phyloP scores from a whole-genome alignment of 164 flowering plant species.

The Hamamelis virginiana region DNA sequence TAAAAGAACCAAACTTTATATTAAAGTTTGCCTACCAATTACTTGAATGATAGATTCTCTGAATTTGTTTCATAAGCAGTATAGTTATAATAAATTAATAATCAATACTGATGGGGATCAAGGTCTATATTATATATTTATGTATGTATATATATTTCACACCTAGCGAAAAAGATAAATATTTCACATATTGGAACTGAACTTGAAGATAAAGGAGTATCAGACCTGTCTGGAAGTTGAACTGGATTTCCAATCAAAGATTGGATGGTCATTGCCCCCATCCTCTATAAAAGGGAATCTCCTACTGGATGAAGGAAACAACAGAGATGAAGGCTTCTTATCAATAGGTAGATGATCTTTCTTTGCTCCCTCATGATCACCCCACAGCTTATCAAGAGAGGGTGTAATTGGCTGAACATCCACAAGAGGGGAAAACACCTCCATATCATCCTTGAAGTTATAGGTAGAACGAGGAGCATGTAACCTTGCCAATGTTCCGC shows the following conservation, averaged over 20 bases:
- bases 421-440: conserved; percentile 93
- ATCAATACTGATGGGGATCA: not conserved
- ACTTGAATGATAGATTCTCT: not conserved
- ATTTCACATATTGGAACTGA: not conserved
- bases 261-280: conserved; percentile 52
- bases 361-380: conserved; percentile 49
- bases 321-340: conserved; percentile 47
- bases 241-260: conserved; percentile 75
- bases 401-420: conserved; percentile 94
- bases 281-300: conserved; percentile 63
- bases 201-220: not conserved
- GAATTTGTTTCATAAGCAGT: not conserved
- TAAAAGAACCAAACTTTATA: not conserved
- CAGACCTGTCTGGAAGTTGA: conserved; percentile 70
- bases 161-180: not conserved
- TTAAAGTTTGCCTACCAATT: not conserved
- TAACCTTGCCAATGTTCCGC: conserved; percentile 65
- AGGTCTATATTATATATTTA: not conserved
- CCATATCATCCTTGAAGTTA: conserved; percentile 94
- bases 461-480: conserved; percentile 63
- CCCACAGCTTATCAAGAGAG: conserved; percentile 72
- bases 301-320: conserved; percentile 59
- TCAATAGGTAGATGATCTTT: conserved; percentile 54
- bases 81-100: not conserved
- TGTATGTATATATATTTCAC: not conserved